These are phyloP conservation scores for Daedaleopsis nitida DNA, from an alignment of 768 basidiomycete genomes.

Conservation along the genomic window DNA sequence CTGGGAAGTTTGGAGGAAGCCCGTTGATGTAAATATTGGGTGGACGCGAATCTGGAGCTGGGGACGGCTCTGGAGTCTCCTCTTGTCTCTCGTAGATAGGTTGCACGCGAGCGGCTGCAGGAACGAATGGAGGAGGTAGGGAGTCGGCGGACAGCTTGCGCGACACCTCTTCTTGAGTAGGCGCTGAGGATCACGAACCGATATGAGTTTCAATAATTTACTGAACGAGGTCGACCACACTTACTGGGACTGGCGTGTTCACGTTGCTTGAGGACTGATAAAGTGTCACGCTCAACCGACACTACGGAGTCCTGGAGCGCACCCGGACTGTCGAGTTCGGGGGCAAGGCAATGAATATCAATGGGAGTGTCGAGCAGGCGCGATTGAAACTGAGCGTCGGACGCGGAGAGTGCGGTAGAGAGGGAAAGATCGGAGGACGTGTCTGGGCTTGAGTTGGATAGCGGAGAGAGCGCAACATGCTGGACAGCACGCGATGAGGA, in stretches of 20 bases:
- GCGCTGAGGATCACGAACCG: background rate
- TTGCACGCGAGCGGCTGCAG: slow-evolving; percentile 1
- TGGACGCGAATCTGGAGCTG: slow-evolving; percentile 13
- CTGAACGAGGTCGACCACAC: background rate
- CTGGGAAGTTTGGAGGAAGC: slow-evolving; percentile 79
- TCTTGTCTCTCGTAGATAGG: background rate
- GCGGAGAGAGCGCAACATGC: slow-evolving; percentile 2
- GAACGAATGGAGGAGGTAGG: slow-evolving; percentile 15
- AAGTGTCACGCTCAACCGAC: background rate
- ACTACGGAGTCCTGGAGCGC: background rate
- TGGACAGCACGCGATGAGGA: slow-evolving; percentile 8
- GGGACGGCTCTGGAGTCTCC: background rate
- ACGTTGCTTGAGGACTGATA: background rate
- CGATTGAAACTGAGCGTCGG: slow-evolving; percentile 20
- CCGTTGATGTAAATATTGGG: slow-evolving; percentile 91
- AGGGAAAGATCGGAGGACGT: slow-evolving; percentile 8
- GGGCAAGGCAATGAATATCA: slow-evolving; percentile 17
- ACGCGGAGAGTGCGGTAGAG: slow-evolving; percentile 16
- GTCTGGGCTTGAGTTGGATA: slow-evolving; percentile 3
- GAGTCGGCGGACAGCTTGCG: background rate
- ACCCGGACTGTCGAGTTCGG: slow-evolving; percentile 10
- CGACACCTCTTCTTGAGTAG: slow-evolving; percentile 1
- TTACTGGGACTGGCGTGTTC: slow-evolving; percentile 11
- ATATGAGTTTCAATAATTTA: background rate
- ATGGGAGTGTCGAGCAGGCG: slow-evolving; percentile 22